Base-by-base conservation (phyloP, 306 rosid species). In the Lathyrus aphaca region DNA sequence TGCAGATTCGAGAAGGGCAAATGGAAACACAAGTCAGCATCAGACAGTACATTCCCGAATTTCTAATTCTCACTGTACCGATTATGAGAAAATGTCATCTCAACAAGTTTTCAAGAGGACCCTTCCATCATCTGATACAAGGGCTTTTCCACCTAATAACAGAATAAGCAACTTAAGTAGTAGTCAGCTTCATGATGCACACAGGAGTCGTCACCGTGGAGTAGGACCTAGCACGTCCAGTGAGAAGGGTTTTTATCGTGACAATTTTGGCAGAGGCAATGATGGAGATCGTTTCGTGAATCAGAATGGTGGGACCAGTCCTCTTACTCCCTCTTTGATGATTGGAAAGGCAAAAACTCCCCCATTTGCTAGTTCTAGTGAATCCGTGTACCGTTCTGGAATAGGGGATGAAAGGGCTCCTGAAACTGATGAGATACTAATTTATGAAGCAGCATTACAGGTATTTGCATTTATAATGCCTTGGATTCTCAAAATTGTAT, bases 361-460 rank as follows among this genome's bases (percentile, higher is more conserved):
- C 74, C 91, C 76, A 23, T 85, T 79, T 67, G 82, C 82, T 17
- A 73, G 78, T 78, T 74, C 90, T 37, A 82, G 87, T 62, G 95
- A 91, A 25, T 82, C 92, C 56, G 60, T 72, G 17, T 75, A 66
- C 70, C 97, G 79, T 17, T 42, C 87, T 72, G 90, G 86, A 40
- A 66, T 53, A 66, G 91, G 79, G 17, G 99, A 89, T 81, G 95
- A 88, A 68, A 80, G 79, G 85, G 84, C 62, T 66, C 25, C 91
- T 45, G 96, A 16, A 58, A 84, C 54, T 71, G 99, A 94, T 5
- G 96, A 94, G 80, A 91, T 95, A 71, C 77, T 87, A 72, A 77
- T 94, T 81, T 91, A 91, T 81, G 91, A 91, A 81, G 99, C 97
- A 16, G 95, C 97, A 39, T 70, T 91, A 54, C 77, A 89, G 97